Evolutionary conservation across 805 yeast species (phyloP).

Genomic region (Saturnispora galanensis): DNA sequence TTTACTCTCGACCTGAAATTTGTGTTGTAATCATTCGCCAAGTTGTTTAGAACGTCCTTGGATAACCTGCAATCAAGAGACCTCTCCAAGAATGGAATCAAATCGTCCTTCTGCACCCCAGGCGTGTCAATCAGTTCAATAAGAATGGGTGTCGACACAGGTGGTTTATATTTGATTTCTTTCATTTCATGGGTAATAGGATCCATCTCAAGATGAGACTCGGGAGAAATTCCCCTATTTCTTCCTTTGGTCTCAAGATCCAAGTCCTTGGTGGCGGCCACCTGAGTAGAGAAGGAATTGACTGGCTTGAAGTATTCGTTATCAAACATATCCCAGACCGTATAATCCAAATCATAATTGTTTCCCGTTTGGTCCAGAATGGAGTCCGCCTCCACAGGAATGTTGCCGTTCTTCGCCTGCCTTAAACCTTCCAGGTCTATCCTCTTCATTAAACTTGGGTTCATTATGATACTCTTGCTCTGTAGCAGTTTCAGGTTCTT

Average conservation of each 20-base stretch:
- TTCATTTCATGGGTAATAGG: conserved; percentile 3
- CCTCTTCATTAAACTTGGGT: conserved; percentile 3
- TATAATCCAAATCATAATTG: conserved; percentile 24
- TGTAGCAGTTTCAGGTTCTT: conserved; percentile 20
- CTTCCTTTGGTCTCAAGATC: too few species aligned
- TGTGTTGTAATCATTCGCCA: conserved; percentile 22
- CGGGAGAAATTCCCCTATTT: conserved; percentile 2
- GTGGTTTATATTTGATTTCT: conserved; percentile 31
- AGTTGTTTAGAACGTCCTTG: conserved; percentile 45
- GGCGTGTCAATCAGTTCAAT: conserved; percentile 71
- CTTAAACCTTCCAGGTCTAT: conserved; percentile 5
- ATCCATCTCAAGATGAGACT: background rate
- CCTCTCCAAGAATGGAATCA: conserved; percentile 69
- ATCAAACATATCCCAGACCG: conserved; percentile 14
- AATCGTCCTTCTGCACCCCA: conserved; percentile 52
- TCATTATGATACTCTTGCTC: conserved; percentile 1
- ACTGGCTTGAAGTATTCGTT: conserved; percentile 10
- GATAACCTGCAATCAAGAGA: conserved; percentile 56
- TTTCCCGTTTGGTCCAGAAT: conserved; percentile 14
- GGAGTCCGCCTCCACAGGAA: background rate
- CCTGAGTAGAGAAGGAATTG: conserved; percentile 11
- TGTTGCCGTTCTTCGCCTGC: background rate
- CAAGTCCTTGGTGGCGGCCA: conserved; percentile 7
- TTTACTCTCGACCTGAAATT: conserved; percentile 34
- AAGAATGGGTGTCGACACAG: conserved; percentile 47